These are phyloP conservation scores for Diaporthe velutina DNA, from an alignment of 2,329 filamentous ascomycete genomes.

Conservation along the genomic window DNA sequence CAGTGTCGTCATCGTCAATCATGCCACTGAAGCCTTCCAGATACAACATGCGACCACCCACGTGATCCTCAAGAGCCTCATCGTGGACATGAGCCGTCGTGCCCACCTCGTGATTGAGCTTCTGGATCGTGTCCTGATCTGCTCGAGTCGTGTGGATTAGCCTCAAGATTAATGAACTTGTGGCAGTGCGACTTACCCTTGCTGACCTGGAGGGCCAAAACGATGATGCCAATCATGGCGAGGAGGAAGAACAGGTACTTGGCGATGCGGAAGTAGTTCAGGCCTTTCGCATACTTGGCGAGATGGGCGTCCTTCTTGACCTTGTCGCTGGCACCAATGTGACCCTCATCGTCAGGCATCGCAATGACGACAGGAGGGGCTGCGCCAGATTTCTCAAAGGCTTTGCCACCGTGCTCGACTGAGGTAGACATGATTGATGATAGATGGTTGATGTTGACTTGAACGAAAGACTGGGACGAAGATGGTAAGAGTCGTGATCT, in stretches of 20 bases:
- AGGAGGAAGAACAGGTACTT: constrained; percentile 28
- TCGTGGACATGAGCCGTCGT: background rate
- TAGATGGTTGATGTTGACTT: constrained; percentile 14
- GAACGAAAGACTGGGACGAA: constrained; percentile 23
- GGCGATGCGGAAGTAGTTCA: constrained; percentile 17
- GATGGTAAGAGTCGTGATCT: constrained; percentile 3
- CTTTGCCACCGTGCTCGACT: background rate
- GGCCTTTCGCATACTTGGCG: constrained; percentile 3
- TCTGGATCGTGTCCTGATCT: constrained; percentile 39
- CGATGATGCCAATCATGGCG: constrained; percentile 22
- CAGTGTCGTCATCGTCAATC: constrained; percentile 13
- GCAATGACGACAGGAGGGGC: background rate
- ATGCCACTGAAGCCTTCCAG: constrained; percentile 31
- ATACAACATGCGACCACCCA: constrained; percentile 22
- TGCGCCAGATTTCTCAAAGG: constrained; percentile 9
- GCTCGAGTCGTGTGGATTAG: background rate
- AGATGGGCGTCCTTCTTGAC: background rate
- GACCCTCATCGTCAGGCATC: background rate
- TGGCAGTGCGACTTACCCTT: constrained; percentile 6
- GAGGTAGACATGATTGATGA: constrained; percentile 11
- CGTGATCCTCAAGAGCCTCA: background rate
- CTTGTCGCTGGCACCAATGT: background rate
- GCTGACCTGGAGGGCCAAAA: constrained; percentile 27
- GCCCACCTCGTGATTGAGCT: constrained; percentile 17
- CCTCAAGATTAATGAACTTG: background rate